These are phyloP conservation scores for Rosa hybrid DNA, from an alignment of 331 rosid genomes.

Conservation along the genomic window DNA sequence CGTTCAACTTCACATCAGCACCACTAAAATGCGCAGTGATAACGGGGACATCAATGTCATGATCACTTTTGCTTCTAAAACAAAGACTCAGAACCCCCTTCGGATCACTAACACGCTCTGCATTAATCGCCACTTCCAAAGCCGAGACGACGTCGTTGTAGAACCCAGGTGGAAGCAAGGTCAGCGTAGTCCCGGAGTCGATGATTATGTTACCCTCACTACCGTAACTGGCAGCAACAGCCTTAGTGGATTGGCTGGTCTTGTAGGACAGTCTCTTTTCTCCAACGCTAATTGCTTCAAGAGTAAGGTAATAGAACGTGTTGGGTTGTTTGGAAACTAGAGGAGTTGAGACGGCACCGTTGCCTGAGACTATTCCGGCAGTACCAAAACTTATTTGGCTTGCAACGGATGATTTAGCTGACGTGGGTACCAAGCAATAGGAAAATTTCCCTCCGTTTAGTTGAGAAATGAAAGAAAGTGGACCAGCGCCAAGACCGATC, in stretches of 20 bases:
- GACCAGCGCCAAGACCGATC: conserved; percentile 57
- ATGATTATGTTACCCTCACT: conserved; percentile 51
- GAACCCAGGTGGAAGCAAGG: conserved; percentile 30
- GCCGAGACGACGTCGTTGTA: conserved; percentile 23
- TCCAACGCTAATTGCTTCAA: conserved; percentile 55
- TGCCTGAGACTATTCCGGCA: conserved; percentile 23
- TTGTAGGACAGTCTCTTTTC: conserved; percentile 22
- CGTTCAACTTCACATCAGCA: conserved; percentile 41
- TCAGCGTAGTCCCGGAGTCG: conserved; percentile 57
- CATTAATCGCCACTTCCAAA: conserved; percentile 26
- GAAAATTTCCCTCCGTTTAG: conserved; percentile 44
- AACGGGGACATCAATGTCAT: conserved; percentile 12
- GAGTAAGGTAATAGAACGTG: conserved; percentile 35
- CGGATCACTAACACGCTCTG: conserved; percentile 36
- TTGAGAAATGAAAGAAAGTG: conserved; percentile 56
- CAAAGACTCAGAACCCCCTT: conserved; percentile 33
- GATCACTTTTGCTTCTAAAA: conserved; percentile 9
- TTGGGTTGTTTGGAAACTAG: conserved; percentile 4
- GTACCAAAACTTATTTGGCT: conserved; percentile 55
- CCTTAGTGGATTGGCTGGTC: not conserved
- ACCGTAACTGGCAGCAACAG: conserved; percentile 28
- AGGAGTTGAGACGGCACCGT: conserved; percentile 38
- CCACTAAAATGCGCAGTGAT: conserved; percentile 50
- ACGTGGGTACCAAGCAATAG: conserved; percentile 40
- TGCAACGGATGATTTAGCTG: not conserved